Evolutionary conservation across 176 grass and related monocot genomes (phyloP).

Genomic region (Saccharum spontaneum): DNA sequence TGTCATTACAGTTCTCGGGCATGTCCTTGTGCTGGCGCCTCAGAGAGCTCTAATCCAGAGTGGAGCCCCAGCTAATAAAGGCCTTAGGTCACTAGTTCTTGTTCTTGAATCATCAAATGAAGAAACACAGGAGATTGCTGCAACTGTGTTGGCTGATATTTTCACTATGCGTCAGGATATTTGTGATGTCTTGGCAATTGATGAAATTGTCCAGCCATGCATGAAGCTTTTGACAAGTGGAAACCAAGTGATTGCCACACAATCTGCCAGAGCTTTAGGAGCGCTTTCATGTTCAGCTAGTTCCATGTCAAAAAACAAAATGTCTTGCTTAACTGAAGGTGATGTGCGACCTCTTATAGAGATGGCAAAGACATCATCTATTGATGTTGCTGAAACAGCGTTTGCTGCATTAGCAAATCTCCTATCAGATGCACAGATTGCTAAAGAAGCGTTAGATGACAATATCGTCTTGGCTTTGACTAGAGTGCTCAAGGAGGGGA

Average conservation of each 20-base stretch:
- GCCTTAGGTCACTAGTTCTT: conserved; percentile 74
- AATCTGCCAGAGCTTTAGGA: conserved; percentile 90
- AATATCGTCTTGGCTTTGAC: conserved; percentile 77
- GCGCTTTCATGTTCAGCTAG: conserved; percentile 70
- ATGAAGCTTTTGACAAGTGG: conserved; percentile 96
- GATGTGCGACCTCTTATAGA: conserved; percentile 81
- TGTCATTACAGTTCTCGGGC: conserved; percentile 86
- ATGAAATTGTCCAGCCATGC: conserved; percentile 93
- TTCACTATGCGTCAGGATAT: conserved; percentile 83
- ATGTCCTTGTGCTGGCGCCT: conserved; percentile 83
- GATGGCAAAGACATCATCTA: conserved; percentile 86
- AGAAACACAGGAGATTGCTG: conserved; percentile 81
- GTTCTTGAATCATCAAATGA: conserved; percentile 86
- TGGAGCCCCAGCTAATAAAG: conserved; percentile 83
- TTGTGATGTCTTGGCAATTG: conserved; percentile 77
- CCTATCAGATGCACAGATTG: conserved; percentile 73
- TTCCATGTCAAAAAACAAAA: conserved; percentile 65
- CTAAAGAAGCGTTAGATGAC: conserved; percentile 71
- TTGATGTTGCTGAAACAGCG: conserved; percentile 84
- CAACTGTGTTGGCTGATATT: conserved; percentile 89
- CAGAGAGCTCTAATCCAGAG: conserved; percentile 73
- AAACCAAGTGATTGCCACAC: conserved; percentile 79
- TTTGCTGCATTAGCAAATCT: conserved; percentile 90
- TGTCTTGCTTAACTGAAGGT: conserved; percentile 73
- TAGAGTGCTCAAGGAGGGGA: conserved; percentile 87